These are phyloP conservation scores for Halteria grandinella DNA, from an alignment of 73 alveolate species.

Conservation along the genomic window DNA sequence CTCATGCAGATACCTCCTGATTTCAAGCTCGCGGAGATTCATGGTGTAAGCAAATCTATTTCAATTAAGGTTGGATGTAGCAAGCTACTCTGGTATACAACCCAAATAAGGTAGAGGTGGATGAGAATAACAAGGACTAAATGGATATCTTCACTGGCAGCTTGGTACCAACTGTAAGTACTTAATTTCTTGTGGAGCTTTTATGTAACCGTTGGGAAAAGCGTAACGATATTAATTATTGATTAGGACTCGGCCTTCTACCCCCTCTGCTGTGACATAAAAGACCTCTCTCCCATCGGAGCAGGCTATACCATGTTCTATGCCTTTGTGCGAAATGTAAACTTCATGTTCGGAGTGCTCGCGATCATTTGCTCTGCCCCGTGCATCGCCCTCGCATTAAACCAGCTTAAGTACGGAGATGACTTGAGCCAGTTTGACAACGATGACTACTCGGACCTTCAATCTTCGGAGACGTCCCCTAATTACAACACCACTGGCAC, in stretches of 20 bases:
- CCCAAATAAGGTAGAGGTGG: not conserved
- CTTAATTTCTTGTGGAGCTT: not conserved
- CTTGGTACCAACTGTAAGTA: not conserved
- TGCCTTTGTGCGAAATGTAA: conserved; percentile 1
- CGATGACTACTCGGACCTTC: no score
- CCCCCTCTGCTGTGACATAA: conserved; percentile 16
- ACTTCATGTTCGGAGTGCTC: not conserved
- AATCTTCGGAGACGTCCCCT: no score
- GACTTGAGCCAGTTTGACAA: no score
- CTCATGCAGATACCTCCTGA: conserved; percentile 33
- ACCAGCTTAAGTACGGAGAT: no score
- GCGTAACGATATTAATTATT: no score
- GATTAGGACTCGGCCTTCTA: conserved; percentile 10
- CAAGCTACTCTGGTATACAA: conserved; percentile 8
- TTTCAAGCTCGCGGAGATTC: conserved; percentile 21
- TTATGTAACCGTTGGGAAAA: no score
- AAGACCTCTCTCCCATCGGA: conserved; percentile 14
- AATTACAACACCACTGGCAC: no score
- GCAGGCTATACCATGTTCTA: conserved; percentile 39
- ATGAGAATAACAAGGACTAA: no score
- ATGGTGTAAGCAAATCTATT: conserved; percentile 9
- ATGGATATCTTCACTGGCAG: not conserved
- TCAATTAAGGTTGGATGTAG: not conserved
- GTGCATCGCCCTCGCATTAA: no score
- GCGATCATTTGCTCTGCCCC: not conserved